Evolutionary conservation across 2,329 filamentous ascomycete species (phyloP).

Genomic region (Cyphellophora attinorum): DNA sequence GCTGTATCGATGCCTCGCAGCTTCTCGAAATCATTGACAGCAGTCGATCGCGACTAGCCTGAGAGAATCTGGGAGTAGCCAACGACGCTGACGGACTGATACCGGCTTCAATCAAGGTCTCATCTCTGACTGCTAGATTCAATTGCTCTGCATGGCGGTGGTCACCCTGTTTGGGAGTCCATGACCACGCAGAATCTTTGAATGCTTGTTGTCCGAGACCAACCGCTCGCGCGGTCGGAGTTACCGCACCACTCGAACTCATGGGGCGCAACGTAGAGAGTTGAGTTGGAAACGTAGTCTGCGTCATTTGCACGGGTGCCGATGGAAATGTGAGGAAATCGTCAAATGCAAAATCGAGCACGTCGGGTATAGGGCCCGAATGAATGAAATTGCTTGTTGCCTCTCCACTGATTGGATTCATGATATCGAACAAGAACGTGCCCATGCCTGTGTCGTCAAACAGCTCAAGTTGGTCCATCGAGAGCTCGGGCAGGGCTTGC

Average conservation of each 20-base stretch:
- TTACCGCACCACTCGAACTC: background rate
- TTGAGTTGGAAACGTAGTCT: background rate
- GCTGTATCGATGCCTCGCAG: conserved; percentile 41
- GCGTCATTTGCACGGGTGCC: too few relatives aligned
- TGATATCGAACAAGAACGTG: conserved; percentile 3
- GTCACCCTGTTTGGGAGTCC: conserved; percentile 26
- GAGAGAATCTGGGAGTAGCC: background rate
- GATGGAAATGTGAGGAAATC: too few relatives aligned
- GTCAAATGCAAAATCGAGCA: conserved; percentile 1
- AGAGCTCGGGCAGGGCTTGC: background rate
- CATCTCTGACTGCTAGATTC: conserved; percentile 22
- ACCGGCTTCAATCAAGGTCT: too few relatives aligned
- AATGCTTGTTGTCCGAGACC: conserved; percentile 5
- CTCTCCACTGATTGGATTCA: background rate
- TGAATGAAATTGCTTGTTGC: background rate
- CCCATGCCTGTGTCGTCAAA: conserved; percentile 5
- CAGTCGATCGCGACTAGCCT: conserved; percentile 3
- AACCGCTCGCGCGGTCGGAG: background rate
- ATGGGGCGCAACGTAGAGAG: background rate
- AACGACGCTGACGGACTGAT: conserved; percentile 1
- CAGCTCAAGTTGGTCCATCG: background rate
- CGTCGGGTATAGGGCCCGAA: background rate
- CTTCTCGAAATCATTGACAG: conserved; percentile 34
- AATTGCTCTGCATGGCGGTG: conserved; percentile 1
- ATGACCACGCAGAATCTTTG: conserved; percentile 35